A percentile compares a stretch with the other conserved stretches of the same genome.
These are phyloP conservation scores for Xylariaceae sp. DNA, from an alignment of 2,329 filamentous ascomycete genomes.

Conservation along the genomic window DNA sequence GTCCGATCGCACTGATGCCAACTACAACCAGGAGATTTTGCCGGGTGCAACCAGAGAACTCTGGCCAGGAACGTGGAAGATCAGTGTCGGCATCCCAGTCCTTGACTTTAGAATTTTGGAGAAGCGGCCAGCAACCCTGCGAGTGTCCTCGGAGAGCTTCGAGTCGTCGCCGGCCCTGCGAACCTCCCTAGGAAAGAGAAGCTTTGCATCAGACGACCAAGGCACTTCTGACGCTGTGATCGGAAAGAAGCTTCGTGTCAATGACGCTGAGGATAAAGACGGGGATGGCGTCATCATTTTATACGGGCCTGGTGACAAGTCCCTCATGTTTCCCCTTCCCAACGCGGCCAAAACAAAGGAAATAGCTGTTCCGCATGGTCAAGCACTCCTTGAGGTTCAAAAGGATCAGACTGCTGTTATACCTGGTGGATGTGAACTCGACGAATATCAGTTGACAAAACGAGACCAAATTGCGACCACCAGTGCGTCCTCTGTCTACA, in stretches of 20 bases:
- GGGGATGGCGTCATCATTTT: slow-evolving; percentile 57
- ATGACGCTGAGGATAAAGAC: slow-evolving; percentile 25
- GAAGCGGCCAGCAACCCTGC: slow-evolving; percentile 47
- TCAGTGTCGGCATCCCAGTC: slow-evolving; percentile 49
- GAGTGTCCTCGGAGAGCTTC: slow-evolving; percentile 31
- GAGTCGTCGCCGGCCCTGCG: slow-evolving; percentile 31
- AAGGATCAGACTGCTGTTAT: slow-evolving; percentile 49
- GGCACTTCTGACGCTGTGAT: slow-evolving; percentile 31
- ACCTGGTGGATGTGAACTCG: slow-evolving; percentile 49
- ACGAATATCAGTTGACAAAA: slow-evolving; percentile 55
- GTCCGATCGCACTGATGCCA: slow-evolving; percentile 38
- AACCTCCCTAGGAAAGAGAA: slow-evolving; percentile 51
- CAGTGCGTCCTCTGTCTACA: slow-evolving; percentile 55
- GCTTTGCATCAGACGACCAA: slow-evolving; percentile 44
- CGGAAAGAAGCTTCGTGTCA: slow-evolving; percentile 42
- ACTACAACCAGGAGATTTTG: slow-evolving; percentile 44
- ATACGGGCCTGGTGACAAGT: slow-evolving; percentile 47
- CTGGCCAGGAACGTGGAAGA: slow-evolving; percentile 56
- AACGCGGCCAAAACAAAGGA: slow-evolving; percentile 47
- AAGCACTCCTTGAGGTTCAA: slow-evolving; percentile 51
- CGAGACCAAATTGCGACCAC: slow-evolving; percentile 56
- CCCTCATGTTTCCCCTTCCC: slow-evolving; percentile 52
- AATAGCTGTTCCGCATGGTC: slow-evolving; percentile 43
- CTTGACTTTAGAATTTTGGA: slow-evolving; percentile 59
- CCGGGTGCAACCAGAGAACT: slow-evolving; percentile 46